Evolutionary conservation across 352 stramenopile species (phyloP).

Genomic region (Phytophthora hibernalis): DNA sequence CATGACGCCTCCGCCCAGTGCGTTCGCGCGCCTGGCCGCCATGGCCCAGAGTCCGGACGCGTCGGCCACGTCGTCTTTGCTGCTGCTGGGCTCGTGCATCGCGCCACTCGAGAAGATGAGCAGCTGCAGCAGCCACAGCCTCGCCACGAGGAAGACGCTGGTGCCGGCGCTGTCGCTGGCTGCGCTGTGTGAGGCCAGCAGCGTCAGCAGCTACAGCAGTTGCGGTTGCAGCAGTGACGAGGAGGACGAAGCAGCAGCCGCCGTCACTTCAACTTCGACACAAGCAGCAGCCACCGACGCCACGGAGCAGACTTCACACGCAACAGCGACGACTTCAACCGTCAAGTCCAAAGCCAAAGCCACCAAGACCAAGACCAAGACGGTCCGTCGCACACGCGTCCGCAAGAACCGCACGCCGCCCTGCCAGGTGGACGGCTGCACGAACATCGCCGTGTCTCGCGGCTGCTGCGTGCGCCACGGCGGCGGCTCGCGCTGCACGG

Average conservation of each 20-base stretch:
- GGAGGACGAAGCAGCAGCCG: slow-evolving; percentile 12
- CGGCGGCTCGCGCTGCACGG: slow-evolving; percentile 52
- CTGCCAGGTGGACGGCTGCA: slow-evolving; percentile 69
- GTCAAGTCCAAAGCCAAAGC: slow-evolving; percentile 11
- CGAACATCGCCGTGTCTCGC: slow-evolving; percentile 61
- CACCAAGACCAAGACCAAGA: slow-evolving; percentile 15
- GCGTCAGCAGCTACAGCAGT: slow-evolving; percentile 15
- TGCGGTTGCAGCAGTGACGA: slow-evolving; percentile 18
- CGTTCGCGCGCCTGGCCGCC: slow-evolving; percentile 29
- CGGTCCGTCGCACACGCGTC: slow-evolving; percentile 16
- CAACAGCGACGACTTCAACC: neutral
- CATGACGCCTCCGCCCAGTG: slow-evolving; percentile 27
- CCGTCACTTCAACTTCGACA: neutral
- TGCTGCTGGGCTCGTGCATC: slow-evolving; percentile 53
- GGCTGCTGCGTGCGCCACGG: slow-evolving; percentile 61
- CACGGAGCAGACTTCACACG: slow-evolving; percentile 1
- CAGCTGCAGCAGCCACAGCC: neutral
- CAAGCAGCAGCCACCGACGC: slow-evolving; percentile 6
- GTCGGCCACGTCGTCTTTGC: slow-evolving; percentile 35
- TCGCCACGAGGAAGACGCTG: slow-evolving; percentile 10
- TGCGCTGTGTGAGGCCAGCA: slow-evolving; percentile 33
- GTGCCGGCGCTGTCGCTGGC: slow-evolving; percentile 26
- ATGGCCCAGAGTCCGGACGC: slow-evolving; percentile 34
- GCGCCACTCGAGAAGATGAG: slow-evolving; percentile 43
- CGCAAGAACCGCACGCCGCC: slow-evolving; percentile 58